These are phyloP conservation scores for Tetradesmus lagerheimii DNA, from an alignment of 139 green algal species.

Conservation along the genomic window DNA sequence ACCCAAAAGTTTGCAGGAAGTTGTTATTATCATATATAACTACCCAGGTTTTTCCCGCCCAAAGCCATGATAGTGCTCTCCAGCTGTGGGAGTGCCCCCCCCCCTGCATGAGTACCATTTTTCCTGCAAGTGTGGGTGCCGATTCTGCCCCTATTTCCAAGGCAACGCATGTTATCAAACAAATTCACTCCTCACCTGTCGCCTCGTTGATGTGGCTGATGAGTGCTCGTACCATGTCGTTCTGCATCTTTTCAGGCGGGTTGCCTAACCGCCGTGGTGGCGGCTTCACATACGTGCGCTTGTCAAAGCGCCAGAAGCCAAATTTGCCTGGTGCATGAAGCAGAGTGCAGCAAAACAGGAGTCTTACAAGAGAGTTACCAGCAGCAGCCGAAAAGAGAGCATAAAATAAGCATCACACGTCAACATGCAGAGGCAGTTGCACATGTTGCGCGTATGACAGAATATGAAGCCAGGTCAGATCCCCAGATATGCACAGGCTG, in stretches of 20 bases:
- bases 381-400: neutral
- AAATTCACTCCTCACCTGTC: constrained; percentile 40
- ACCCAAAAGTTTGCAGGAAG: too few relatives aligned
- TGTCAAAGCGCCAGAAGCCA: constrained; percentile 97
- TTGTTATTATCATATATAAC: too few relatives aligned
- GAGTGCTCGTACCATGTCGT: constrained; percentile 82
- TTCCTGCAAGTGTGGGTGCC: too few relatives aligned
- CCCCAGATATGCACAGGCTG: too few relatives aligned
- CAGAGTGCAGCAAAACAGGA: neutral
- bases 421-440: neutral
- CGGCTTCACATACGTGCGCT: constrained; percentile 85
- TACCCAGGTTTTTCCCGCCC: too few relatives aligned
- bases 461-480: neutral
- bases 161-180: too few relatives aligned
- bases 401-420: neutral
- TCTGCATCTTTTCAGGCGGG: constrained; percentile 81
- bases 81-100: too few relatives aligned
- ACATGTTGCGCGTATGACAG: neutral
- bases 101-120: too few relatives aligned
- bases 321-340: constrained; percentile 69
- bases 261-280: constrained; percentile 72
- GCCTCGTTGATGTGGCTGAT: constrained; percentile 78
- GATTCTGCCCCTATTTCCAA: too few relatives aligned
- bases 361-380: too few relatives aligned
- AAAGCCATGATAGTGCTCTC: too few relatives aligned